Base-by-base conservation (phyloP, 371 early-diverging fungal species). In the Basidiobolus heterosporus region DNA sequence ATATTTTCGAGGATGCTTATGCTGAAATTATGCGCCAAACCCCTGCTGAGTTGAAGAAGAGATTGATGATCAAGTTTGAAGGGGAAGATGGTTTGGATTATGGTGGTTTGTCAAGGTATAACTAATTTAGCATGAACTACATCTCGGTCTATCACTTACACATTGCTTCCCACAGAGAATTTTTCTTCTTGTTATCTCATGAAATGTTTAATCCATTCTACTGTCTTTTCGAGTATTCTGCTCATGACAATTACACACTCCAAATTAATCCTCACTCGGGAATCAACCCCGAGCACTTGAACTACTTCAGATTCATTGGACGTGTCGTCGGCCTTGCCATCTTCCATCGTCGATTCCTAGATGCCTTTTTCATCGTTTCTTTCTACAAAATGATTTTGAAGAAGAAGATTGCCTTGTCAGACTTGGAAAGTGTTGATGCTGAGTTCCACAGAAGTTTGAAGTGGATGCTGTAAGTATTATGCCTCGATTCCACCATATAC, bases 191-290 rank as follows among this genome's bases (percentile, higher is more conserved):
- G 51, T 70, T 98, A 21, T 88, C 92, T 17, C 91, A 92, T 64
- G 93, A 96, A 59, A 95, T 97, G 91, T 93, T 97, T 66, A 94
- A 98, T 59, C 98, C 99, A 9, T 78, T 87, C 66, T 94, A 90
- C 67, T 85, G 90, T 51, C 72, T 98, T 48, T 98, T 98, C 60
- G 89, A 93, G 60, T 91, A 92, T 58, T 90, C 93, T 35, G 93
- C 91, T 9, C 91, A 91, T 63, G 93, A 95, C 67, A 91, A 88
- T 52, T 88, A 93, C 65, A 91, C 95, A 36, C 72, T 92, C 36
- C 92, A 94, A 58, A 92, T 95, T 65, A 97, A 90, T 65, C 91
- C 92, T 38, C 82, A 91, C 60, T 91, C 92, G 22, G 78, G 80
- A 45, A 80, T 97, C 53, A 96, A 97, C 64, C 92, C 98, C 16